phyloP scores from a whole-genome alignment of 148 eudicot species.

The Cornus florida region DNA sequence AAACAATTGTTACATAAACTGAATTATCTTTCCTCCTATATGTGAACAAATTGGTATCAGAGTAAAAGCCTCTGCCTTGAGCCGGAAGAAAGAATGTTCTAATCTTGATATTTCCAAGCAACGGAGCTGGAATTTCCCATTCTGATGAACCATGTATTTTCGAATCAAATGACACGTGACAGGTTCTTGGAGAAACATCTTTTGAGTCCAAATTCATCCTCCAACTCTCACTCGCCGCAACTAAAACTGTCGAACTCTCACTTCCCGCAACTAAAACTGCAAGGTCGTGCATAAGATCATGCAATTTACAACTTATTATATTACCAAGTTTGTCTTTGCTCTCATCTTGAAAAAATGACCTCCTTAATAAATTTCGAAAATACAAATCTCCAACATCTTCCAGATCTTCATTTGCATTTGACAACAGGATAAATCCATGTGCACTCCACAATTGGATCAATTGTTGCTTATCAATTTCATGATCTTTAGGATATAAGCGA shows the following conservation, averaged over 20 bases:
- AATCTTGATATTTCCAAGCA: too few relatives aligned
- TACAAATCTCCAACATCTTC: neutral
- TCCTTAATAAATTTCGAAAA: neutral
- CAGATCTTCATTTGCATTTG: neutral
- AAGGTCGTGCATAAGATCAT: constrained; percentile 5
- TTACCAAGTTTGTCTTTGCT: neutral
- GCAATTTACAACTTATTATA: neutral
- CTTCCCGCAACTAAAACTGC: neutral
- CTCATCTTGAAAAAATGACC: neutral
- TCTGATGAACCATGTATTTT: too few relatives aligned
- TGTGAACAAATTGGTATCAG: too few relatives aligned
- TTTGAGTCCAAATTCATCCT: too few relatives aligned
- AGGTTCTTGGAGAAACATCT: neutral
- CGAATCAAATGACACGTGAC: neutral
- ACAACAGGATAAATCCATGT: neutral
- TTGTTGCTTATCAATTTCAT: neutral
- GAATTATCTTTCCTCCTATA: too few relatives aligned
- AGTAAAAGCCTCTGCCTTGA: too few relatives aligned
- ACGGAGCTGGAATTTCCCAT: too few relatives aligned
- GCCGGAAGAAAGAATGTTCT: too few relatives aligned
- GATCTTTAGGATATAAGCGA: neutral
- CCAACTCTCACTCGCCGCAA: neutral
- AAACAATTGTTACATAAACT: neutral
- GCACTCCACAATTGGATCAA: neutral
- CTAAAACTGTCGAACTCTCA: neutral